A percentile compares a stretch with the other conserved stretches of the same genome.
These are phyloP conservation scores for Verticillium longisporum DNA, from an alignment of 2,329 filamentous ascomycete genomes.

Conservation along the genomic window DNA sequence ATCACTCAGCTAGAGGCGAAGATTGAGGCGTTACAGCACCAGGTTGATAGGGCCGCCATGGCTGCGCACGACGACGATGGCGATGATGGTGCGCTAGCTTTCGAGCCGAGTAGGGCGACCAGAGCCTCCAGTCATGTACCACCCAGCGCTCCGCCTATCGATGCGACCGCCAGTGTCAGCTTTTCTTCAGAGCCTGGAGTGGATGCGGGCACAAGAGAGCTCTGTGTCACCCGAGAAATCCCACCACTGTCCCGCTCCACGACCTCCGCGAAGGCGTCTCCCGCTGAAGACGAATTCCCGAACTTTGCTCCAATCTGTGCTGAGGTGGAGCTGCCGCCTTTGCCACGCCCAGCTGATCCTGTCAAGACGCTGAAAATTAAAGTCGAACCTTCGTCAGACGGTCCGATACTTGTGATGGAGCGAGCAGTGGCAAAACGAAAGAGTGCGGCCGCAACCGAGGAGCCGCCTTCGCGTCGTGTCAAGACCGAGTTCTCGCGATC, in stretches of 20 bases:
- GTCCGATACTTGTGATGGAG: conserved; percentile 43
- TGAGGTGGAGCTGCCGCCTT: conserved; percentile 19
- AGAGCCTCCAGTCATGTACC: background rate
- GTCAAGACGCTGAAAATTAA: conserved; percentile 26
- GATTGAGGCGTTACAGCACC: conserved; percentile 26
- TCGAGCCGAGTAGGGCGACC: conserved; percentile 10
- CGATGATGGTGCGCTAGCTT: background rate
- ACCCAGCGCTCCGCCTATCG: background rate
- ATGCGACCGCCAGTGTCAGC: conserved; percentile 1
- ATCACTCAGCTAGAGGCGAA: conserved; percentile 34
- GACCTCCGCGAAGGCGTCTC: background rate
- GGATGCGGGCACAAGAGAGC: background rate
- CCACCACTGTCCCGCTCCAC: background rate
- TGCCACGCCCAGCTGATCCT: conserved; percentile 8
- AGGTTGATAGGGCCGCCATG: conserved; percentile 25
- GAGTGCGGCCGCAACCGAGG: conserved; percentile 11
- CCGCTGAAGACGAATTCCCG: background rate
- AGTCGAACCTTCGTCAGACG: conserved; percentile 45
- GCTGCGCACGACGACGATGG: conserved; percentile 1
- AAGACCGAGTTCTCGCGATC: conserved; percentile 34
- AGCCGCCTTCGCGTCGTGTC: conserved; percentile 23
- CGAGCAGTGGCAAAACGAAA: conserved; percentile 42
- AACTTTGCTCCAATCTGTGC: background rate
- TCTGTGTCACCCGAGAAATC: background rate
- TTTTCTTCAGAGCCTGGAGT: conserved; percentile 7